phyloP scores from a whole-genome alignment of 2,329 filamentous ascomycete genomes.

The Sclerotinia nivalis region DNA sequence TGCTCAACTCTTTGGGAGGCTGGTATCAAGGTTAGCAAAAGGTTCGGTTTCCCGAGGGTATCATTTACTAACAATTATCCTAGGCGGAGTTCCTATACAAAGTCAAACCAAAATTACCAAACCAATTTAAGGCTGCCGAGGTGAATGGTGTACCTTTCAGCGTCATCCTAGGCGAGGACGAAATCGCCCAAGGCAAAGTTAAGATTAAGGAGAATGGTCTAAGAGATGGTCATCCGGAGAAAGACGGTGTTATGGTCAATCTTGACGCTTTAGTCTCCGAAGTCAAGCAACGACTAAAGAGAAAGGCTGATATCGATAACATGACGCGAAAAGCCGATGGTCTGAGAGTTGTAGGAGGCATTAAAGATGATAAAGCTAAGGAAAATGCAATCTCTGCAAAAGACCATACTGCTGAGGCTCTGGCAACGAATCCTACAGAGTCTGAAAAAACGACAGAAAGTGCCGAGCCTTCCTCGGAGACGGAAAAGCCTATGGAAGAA shows the following conservation, averaged over 20 bases:
- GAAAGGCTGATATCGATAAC: slow-evolving; percentile 40
- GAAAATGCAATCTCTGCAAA: slow-evolving; percentile 28
- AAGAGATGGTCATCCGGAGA: slow-evolving; percentile 80
- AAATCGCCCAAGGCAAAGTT: slow-evolving; percentile 78
- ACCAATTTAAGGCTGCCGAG: slow-evolving; percentile 92
- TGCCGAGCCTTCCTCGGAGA: neutral
- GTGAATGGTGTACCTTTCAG: slow-evolving; percentile 76
- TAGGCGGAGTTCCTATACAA: slow-evolving; percentile 86
- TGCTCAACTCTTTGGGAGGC: slow-evolving; percentile 78
- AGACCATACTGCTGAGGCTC: neutral
- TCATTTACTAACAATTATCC: neutral
- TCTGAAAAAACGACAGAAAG: slow-evolving; percentile 9
- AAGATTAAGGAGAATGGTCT: slow-evolving; percentile 86
- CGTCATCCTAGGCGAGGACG: slow-evolving; percentile 88
- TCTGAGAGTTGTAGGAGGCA: slow-evolving; percentile 39
- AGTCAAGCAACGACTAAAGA: slow-evolving; percentile 54
- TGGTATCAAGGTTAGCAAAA: slow-evolving; percentile 68
- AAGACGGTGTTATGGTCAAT: slow-evolving; percentile 78
- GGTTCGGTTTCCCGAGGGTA: neutral
- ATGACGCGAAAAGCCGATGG: slow-evolving; percentile 36
- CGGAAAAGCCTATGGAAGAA: slow-evolving; percentile 22
- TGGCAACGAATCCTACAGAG: neutral
- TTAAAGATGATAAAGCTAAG: slow-evolving; percentile 31
- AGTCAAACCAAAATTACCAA: slow-evolving; percentile 81
- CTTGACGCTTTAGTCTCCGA: slow-evolving; percentile 63